These are phyloP conservation scores for Candida koratica DNA, from an alignment of 805 yeast species.

Conservation along the genomic window DNA sequence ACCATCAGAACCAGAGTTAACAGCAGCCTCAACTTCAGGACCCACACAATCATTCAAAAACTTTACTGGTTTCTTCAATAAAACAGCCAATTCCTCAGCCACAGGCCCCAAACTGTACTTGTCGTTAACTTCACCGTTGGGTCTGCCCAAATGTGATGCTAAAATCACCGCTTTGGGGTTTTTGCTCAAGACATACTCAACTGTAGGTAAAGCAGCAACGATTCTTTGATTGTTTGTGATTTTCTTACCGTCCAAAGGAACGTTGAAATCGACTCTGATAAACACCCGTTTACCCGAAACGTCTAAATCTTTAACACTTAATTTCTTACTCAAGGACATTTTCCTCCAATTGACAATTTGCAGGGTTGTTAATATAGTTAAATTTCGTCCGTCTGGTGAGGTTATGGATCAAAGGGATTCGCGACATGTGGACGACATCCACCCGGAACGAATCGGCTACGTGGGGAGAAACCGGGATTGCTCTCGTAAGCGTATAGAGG, in stretches of 20 bases:
- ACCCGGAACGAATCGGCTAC: too few species aligned
- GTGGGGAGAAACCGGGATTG: too few species aligned
- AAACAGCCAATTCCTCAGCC: constrained; percentile 78
- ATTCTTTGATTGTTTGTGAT: constrained; percentile 99
- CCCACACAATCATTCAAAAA: constrained; percentile 95
- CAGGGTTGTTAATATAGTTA: constrained; percentile 1
- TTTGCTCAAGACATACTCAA: constrained; percentile 87
- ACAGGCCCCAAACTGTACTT: constrained; percentile 94
- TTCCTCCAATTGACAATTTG: constrained; percentile 8
- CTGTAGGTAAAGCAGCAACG: constrained; percentile 98
- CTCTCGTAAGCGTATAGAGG: too few species aligned
- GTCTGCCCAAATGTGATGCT: constrained; percentile 99
- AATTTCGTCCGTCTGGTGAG: constrained; percentile 18
- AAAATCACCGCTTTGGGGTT: constrained; percentile 87
- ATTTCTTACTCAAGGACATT: constrained; percentile 92
- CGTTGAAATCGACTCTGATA: constrained; percentile 97
- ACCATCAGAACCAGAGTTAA: constrained; percentile 70
- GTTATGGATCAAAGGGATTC: constrained; percentile 8
- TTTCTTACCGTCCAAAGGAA: constrained; percentile 90
- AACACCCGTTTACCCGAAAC: constrained; percentile 91
- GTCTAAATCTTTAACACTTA: constrained; percentile 87
- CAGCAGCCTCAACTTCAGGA: constrained; percentile 76
- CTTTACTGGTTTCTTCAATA: constrained; percentile 66
- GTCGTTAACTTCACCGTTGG: constrained; percentile 84
- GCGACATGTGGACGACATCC: constrained; percentile 9